These are phyloP conservation scores for Pinus albicaulis DNA, from an alignment of 75 land plant genomes.

Conservation along the genomic window DNA sequence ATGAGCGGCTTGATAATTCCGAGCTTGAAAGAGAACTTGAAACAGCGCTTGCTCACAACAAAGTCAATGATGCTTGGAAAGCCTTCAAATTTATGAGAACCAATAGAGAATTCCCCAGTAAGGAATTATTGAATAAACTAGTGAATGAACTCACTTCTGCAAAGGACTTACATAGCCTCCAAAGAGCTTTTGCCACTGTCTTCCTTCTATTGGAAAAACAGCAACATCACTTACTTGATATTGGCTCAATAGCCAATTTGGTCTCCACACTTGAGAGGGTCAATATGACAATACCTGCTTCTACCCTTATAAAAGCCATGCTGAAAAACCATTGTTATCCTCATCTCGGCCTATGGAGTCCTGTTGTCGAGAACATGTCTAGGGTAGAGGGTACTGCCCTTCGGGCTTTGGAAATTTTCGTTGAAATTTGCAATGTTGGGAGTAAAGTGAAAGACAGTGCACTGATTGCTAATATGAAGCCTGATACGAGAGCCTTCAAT, in stretches of 20 bases:
- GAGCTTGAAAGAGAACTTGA: slow-evolving; percentile 26
- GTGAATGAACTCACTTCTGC: slow-evolving; percentile 43
- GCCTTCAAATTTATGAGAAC: slow-evolving; percentile 52
- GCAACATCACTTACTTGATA: slow-evolving; percentile 18
- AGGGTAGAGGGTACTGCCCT: slow-evolving; percentile 31
- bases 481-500: slow-evolving; percentile 49
- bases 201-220: slow-evolving; percentile 40
- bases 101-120: slow-evolving; percentile 21
- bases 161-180: slow-evolving; percentile 32
- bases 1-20: slow-evolving; percentile 15
- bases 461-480: slow-evolving; percentile 37
- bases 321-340: slow-evolving; percentile 50
- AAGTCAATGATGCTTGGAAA: slow-evolving; percentile 61
- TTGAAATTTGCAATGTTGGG: slow-evolving; percentile 42
- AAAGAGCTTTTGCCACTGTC: slow-evolving; percentile 45
- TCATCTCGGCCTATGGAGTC: slow-evolving; percentile 50
- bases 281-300: slow-evolving; percentile 38
- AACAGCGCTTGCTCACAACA: slow-evolving; percentile 28
- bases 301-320: slow-evolving; percentile 44
- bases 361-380: slow-evolving; percentile 26
- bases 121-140: slow-evolving; percentile 34
- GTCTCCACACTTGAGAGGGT: slow-evolving; percentile 16
- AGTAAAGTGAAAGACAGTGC: slow-evolving; percentile 20
- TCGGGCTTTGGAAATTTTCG: slow-evolving; percentile 39
- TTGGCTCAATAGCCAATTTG: slow-evolving; percentile 20